Evolutionary conservation across 306 rosid genomes (phyloP), one percentile per base, ranked within the genome.

Genomic region (Malus fusca): DNA sequence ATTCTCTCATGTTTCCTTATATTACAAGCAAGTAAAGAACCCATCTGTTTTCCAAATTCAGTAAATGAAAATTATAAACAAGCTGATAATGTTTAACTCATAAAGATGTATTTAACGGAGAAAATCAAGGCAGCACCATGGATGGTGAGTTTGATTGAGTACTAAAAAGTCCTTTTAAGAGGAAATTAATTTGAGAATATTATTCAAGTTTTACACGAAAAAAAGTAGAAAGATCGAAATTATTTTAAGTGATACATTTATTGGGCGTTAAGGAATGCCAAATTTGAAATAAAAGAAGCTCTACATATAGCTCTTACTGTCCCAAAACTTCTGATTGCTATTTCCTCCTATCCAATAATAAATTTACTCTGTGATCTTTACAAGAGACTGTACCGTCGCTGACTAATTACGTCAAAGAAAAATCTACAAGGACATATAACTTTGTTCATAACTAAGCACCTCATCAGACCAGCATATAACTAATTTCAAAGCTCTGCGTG

Each of bases 331-430:
- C 51, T 78, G 60, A 79, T 46, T 22, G 44, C 40, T 65, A 77
- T 77, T 53, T 75, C 78, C 44, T 76, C 62, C 78, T 66, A 68
- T 70, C 37, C 58, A 79, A 44, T 55, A 66, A 67, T 60, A 59
- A 82, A 75, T 66, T 73, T 75, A 81, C 78, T 69, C 81, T 69
- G 40, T 55, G 79, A 65, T 77, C 86, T 85, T 88, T 83, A 81
- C 85, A 82, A 73, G 67, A 64, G 66, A 72, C 75, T 69, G 33
- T 75, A 72, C 84, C 56, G 70, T 12, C 26, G 5, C 80, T 63
- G 64, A 77, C 52, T 67, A 64, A 30, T 23, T 62, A 77, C 68
- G 76, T 75, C 68, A 5, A 59, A 55, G 76, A 76, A 60, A 68
- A 87, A 81, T 83, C 83, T 85, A 79, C 81, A 69, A 79, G 60